Conservation (phyloP, 2,329 filamentous ascomycete species). For the Sporothrix inflata region DNA sequence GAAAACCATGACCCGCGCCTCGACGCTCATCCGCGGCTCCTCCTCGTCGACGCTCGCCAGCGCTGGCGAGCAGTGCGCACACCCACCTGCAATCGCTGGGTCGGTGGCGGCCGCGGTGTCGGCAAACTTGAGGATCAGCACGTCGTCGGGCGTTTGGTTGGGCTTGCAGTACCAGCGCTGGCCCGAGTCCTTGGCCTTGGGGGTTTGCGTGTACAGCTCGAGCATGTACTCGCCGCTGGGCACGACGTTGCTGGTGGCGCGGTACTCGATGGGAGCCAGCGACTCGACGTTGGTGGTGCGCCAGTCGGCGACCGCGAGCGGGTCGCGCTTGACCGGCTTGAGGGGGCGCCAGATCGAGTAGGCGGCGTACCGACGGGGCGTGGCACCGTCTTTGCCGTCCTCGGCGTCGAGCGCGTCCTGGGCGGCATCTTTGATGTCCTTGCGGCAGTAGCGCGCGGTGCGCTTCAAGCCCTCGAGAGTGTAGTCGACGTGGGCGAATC, state of each 20-base stretch:
- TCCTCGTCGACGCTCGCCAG: background rate
- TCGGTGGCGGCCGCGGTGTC: slow-evolving; percentile 12
- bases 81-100: slow-evolving; percentile 7
- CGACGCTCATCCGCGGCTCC: slow-evolving; percentile 24
- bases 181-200: slow-evolving; percentile 2
- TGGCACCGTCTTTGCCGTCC: background rate
- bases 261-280: slow-evolving; percentile 21
- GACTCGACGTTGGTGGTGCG: background rate
- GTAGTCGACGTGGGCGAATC: slow-evolving; percentile 23
- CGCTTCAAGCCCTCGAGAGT: slow-evolving; percentile 10
- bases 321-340: slow-evolving; percentile 21
- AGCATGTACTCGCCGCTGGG: slow-evolving; percentile 25
- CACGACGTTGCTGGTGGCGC: slow-evolving; percentile 25
- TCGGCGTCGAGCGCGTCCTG: slow-evolving; percentile 20
- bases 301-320: slow-evolving; percentile 18
- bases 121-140: slow-evolving; percentile 26
- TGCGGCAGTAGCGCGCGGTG: slow-evolving; percentile 21
- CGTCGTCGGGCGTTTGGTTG: slow-evolving; percentile 22
- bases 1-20: slow-evolving; percentile 20
- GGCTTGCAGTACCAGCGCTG: slow-evolving; percentile 26
- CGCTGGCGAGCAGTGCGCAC: slow-evolving; percentile 21
- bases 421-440: slow-evolving; percentile 20
- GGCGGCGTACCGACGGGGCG: slow-evolving; percentile 17
- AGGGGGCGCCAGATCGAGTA: slow-evolving; percentile 20
- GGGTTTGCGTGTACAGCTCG: slow-evolving; percentile 21